These are phyloP conservation scores for Allium cepa DNA, from an alignment of 106 monocot species.

Conservation along the genomic window DNA sequence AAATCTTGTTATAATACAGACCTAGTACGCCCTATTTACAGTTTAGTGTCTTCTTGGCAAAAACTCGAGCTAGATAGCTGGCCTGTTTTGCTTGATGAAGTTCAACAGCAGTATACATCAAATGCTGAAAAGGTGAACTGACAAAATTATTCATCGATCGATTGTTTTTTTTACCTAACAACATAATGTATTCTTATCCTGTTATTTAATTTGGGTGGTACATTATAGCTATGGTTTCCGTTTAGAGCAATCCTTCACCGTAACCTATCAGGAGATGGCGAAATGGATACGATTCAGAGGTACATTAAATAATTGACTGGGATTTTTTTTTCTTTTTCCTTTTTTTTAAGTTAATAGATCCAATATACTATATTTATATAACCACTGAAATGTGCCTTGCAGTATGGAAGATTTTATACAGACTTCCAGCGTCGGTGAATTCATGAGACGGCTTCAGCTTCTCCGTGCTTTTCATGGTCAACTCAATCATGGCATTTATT, in stretches of 20 bases:
- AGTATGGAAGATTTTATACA: conserved; percentile 80
- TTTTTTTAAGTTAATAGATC: not conserved
- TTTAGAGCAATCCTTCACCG: conserved; percentile 62
- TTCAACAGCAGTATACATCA: conserved; percentile 41
- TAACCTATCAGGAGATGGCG: conserved; percentile 17
- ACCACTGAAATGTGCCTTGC: conserved; percentile 12
- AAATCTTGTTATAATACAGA: conserved; percentile 21
- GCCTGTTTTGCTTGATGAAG: conserved; percentile 65
- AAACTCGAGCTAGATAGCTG: conserved; percentile 75
- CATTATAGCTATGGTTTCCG: conserved; percentile 90
- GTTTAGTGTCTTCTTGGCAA: conserved; percentile 66
- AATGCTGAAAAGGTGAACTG: conserved; percentile 57
- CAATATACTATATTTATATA: not conserved
- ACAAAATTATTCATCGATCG: conserved; percentile 1
- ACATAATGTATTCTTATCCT: not conserved
- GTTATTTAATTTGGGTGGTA: conserved; percentile 5
- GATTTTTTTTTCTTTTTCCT: too few species aligned
- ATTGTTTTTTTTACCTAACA: not conserved
- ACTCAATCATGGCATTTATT: conserved; percentile 28
- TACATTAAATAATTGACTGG: not conserved
- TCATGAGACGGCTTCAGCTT: conserved; percentile 72
- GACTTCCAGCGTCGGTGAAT: conserved; percentile 73
- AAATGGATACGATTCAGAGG: conserved; percentile 46
- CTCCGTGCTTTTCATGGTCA: conserved; percentile 76
- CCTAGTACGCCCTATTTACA: conserved; percentile 40